A percentile compares a stretch with the other conserved stretches of the same genome.
Conservation (phyloP, 768 basidiomycete species). For the Xerocomellus dryophilus region DNA sequence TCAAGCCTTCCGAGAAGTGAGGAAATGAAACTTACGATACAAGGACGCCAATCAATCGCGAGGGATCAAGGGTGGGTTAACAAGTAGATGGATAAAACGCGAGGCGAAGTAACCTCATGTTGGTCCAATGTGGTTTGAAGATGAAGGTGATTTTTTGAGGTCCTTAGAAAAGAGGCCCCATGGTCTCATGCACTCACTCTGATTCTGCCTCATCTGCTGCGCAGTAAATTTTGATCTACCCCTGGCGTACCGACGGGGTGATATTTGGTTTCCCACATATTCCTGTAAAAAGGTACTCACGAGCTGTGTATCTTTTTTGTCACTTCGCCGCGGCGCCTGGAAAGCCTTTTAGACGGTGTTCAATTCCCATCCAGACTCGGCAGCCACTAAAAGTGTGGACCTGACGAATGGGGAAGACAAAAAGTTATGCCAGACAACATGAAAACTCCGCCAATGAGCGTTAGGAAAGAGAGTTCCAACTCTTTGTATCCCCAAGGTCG, state of each 20-base stretch:
- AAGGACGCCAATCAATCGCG: neutral
- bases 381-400: neutral
- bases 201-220: neutral
- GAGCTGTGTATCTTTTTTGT: neutral
- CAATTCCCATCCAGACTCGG: neutral
- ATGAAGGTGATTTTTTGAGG: neutral
- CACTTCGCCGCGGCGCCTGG: too few species aligned
- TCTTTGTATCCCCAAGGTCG: neutral
- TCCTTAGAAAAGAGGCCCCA: neutral
- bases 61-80: neutral
- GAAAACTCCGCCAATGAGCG: neutral
- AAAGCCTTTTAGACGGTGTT: neutral
- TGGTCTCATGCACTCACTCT: neutral
- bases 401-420: neutral
- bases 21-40: neutral
- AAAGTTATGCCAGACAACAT: neutral
- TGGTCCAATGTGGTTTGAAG: neutral
- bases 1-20: neutral
- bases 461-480: neutral
- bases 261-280: too few species aligned
- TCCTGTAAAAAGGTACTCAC: neutral
- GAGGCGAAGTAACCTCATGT: neutral
- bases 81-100: neutral
- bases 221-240: neutral
- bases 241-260: neutral